These are phyloP conservation scores for Sarcodon aspratus DNA, from an alignment of 768 basidiomycete genomes.

Conservation along the genomic window DNA sequence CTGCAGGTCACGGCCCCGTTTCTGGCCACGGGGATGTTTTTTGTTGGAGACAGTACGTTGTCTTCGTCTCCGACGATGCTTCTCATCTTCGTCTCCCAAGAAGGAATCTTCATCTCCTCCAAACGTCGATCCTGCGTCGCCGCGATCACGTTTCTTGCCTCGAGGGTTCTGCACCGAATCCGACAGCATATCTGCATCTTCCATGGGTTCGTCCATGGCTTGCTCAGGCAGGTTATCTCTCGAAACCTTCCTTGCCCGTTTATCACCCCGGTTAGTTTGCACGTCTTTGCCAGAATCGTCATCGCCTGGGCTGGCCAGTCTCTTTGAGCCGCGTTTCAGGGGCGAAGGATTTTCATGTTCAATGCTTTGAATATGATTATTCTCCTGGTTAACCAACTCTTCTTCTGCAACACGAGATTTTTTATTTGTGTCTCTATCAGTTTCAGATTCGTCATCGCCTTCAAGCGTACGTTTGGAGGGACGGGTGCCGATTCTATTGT, in stretches of 20 bases:
- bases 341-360: too few relatives aligned
- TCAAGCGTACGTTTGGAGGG: conserved; percentile 22
- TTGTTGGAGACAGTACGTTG: conserved; percentile 44
- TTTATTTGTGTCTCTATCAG: conserved; percentile 26
- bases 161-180: conserved; percentile 13
- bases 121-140: conserved; percentile 61
- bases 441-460: conserved; percentile 25
- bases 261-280: conserved; percentile 31
- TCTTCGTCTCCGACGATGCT: conserved; percentile 31
- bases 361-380: too few relatives aligned
- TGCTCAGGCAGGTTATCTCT: conserved; percentile 24
- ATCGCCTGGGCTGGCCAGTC: conserved; percentile 30
- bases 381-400: conserved; percentile 32
- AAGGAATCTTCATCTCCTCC: conserved; percentile 47
- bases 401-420: conserved; percentile 42
- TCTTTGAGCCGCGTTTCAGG: conserved; percentile 35
- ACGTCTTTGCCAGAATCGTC: conserved; percentile 32
- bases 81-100: conserved; percentile 25
- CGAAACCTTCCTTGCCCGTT: conserved; percentile 45
- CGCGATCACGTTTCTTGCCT: conserved; percentile 70
- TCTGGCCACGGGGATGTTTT: conserved; percentile 45
- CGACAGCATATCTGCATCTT: conserved; percentile 5
- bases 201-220: conserved; percentile 1
- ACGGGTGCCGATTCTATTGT: too few relatives aligned
- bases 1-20: conserved; percentile 52